Percentiles rank a stretch among this genome's conserved stretches.
Evolutionary conservation across 306 rosid species (phyloP).

Genomic region (Lablab purpureus): DNA sequence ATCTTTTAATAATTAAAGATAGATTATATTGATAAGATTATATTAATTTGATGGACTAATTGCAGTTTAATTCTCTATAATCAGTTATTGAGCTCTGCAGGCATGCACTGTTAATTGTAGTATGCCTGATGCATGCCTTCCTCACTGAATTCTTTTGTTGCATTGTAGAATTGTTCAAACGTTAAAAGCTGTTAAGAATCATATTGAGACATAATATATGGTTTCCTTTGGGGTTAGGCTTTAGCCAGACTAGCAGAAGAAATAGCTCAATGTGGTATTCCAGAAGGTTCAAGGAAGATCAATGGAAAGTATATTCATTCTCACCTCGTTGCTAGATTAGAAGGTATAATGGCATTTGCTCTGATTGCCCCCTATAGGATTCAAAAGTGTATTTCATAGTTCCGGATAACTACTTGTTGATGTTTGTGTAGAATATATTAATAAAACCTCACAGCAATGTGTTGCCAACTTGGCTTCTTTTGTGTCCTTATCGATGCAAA

Average conservation of each 20-base stretch:
- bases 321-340: conserved; percentile 79
- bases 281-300: conserved; percentile 88
- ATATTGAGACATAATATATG: conserved; percentile 18
- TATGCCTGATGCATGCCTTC: neutral
- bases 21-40: neutral
- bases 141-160: conserved; percentile 7
- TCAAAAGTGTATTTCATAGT: conserved; percentile 16
- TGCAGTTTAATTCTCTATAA: conserved; percentile 6
- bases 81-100: conserved; percentile 25
- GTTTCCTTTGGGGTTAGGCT: conserved; percentile 60
- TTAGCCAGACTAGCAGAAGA: conserved; percentile 83
- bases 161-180: conserved; percentile 9
- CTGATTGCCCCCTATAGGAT: conserved; percentile 24
- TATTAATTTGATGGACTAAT: too few relatives aligned
- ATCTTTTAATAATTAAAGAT: conserved; percentile 6
- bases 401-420: conserved; percentile 19
- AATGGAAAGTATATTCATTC: conserved; percentile 92
- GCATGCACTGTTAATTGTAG: conserved; percentile 9
- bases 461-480: conserved; percentile 33
- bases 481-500: conserved; percentile 37
- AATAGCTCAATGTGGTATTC: conserved; percentile 70
- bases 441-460: conserved; percentile 1
- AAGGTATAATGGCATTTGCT: conserved; percentile 61
- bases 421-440: conserved; percentile 18
- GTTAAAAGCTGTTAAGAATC: conserved; percentile 30